These are phyloP conservation scores for Paracoccidioides brasiliensis DNA, from an alignment of 2,329 filamentous ascomycete genomes.

Conservation along the genomic window DNA sequence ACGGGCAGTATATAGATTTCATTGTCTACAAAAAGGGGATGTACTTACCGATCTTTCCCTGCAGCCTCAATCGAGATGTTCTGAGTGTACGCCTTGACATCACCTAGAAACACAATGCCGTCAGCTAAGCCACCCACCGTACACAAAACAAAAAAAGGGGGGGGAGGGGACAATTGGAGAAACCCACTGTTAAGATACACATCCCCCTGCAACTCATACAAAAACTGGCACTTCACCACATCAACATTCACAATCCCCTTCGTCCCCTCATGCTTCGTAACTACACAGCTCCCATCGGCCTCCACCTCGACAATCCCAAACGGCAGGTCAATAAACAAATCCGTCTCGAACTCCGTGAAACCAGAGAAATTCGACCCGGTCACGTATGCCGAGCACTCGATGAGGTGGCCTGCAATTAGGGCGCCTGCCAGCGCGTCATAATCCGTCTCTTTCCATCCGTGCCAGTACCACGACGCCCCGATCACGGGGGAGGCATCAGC, in stretches of 20 bases:
- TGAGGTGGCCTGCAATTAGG: conserved; percentile 17
- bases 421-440: conserved; percentile 40
- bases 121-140: not conserved
- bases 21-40: conserved; percentile 1
- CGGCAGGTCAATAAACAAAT: conserved; percentile 31
- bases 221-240: conserved; percentile 35
- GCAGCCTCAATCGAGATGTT: conserved; percentile 26
- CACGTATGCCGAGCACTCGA: conserved; percentile 19
- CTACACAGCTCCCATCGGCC: conserved; percentile 32
- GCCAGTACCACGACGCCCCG: conserved; percentile 44
- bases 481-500: conserved; percentile 42
- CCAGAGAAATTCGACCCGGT: conserved; percentile 34
- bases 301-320: conserved; percentile 41
- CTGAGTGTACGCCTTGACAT: conserved; percentile 31
- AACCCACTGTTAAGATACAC: conserved; percentile 35
- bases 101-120: not conserved
- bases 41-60: conserved; percentile 19
- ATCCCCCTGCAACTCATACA: conserved; percentile 39
- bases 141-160: not conserved
- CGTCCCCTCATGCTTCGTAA: conserved; percentile 37
- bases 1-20: not conserved
- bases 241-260: conserved; percentile 31
- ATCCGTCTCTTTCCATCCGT: conserved; percentile 37
- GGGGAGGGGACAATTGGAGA: not conserved
- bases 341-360: conserved; percentile 30